A percentile compares a stretch with the other conserved stretches of the same genome.
These are phyloP conservation scores for Arthromyces matolae DNA, from an alignment of 768 basidiomycete species.

Conservation along the genomic window DNA sequence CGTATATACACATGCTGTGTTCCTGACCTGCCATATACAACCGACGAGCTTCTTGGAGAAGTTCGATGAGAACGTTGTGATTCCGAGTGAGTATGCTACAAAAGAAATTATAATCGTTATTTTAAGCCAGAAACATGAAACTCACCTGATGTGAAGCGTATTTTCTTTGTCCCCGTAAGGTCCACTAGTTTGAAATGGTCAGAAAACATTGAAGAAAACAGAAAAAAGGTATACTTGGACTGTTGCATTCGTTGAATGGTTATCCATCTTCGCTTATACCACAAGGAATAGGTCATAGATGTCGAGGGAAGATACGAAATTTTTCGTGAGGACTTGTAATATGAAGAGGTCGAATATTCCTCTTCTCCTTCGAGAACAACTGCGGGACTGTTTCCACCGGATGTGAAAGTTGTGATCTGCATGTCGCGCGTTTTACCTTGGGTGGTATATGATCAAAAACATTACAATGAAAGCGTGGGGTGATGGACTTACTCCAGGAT, in stretches of 20 bases:
- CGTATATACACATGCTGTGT: constrained; percentile 39
- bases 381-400: constrained; percentile 20
- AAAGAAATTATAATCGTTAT: background rate
- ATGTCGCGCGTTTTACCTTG: constrained; percentile 43
- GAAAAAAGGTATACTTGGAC: constrained; percentile 1
- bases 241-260: constrained; percentile 15
- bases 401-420: constrained; percentile 40
- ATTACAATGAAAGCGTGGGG: background rate
- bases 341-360: constrained; percentile 1
- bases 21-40: constrained; percentile 35
- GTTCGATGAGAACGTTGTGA: constrained; percentile 31
- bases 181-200: background rate
- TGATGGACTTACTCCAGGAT: constrained; percentile 44
- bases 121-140: background rate
- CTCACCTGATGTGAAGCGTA: constrained; percentile 17
- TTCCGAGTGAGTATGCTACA: constrained; percentile 40
- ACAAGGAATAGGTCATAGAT: constrained; percentile 31
- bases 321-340: constrained; percentile 18
- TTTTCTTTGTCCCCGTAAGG: constrained; percentile 13
- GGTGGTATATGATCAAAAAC: background rate
- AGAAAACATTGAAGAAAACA: background rate
- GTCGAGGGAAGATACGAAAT: constrained; percentile 31
- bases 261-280: constrained; percentile 32
- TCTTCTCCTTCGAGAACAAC: constrained; percentile 27
- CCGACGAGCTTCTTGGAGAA: constrained; percentile 42